These are phyloP conservation scores for Ustilago cynodontis DNA, from an alignment of 1,284 basidiomycete genomes.

Conservation along the genomic window DNA sequence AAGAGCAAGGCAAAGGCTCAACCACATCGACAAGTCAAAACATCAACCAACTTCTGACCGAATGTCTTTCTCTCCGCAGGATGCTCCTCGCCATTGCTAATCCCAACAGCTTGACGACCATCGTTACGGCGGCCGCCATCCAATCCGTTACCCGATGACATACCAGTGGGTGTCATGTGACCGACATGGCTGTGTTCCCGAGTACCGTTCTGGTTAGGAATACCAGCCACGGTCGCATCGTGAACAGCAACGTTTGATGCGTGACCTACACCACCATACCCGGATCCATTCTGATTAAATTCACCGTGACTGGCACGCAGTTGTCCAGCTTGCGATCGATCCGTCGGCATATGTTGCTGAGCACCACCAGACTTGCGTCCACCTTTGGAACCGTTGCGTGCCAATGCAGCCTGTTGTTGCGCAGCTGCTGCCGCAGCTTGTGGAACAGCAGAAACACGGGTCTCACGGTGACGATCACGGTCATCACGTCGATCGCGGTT, in stretches of 20 bases:
- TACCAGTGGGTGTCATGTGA: conserved; percentile 48
- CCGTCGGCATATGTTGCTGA: conserved; percentile 43
- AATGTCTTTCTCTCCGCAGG: conserved; percentile 60
- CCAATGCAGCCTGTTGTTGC: conserved; percentile 42
- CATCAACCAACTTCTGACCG: conserved; percentile 68
- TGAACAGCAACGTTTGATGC: conserved; percentile 65
- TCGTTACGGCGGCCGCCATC: conserved; percentile 53
- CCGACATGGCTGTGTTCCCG: conserved; percentile 55
- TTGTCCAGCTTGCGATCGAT: conserved; percentile 42
- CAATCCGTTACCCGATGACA: conserved; percentile 44
- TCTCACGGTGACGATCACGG: conserved; percentile 58
- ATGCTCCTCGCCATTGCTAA: conserved; percentile 63
- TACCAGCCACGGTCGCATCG: conserved; percentile 58
- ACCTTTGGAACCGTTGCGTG: conserved; percentile 59
- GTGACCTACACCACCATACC: conserved; percentile 58
- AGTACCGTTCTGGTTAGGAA: conserved; percentile 42
- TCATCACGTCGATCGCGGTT: conserved; percentile 65
- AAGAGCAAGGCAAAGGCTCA: no score
- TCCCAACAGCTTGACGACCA: conserved; percentile 50
- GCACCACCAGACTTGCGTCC: conserved; percentile 61
- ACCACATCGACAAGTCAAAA: conserved; percentile 70
- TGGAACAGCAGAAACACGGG: conserved; percentile 41
- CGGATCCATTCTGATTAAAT: conserved; percentile 48
- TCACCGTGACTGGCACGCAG: conserved; percentile 55
- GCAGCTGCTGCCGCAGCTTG: conserved; percentile 36